Evolutionary conservation across 257 asterid species (phyloP).

Genomic region (Penstemon eatonii): DNA sequence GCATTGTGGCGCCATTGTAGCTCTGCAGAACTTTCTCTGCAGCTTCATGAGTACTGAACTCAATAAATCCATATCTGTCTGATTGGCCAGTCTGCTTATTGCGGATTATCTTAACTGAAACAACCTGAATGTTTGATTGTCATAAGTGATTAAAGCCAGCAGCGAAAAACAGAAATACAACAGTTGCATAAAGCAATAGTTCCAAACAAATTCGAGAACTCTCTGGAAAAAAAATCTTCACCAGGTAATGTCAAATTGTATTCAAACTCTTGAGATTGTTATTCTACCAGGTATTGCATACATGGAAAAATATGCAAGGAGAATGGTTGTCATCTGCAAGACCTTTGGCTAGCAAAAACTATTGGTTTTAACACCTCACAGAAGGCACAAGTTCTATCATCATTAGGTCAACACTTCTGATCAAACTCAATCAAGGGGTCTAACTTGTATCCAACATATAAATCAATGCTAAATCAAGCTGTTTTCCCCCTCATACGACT

Average conservation of each 20-base stretch:
- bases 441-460: too few relatives aligned
- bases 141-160: conserved; percentile 8
- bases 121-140: conserved; percentile 43
- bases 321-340: background rate
- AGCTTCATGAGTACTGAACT: conserved; percentile 62
- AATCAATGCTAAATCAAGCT: too few relatives aligned
- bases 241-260: too few relatives aligned
- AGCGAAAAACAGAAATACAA: conserved; percentile 5
- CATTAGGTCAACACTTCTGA: too few relatives aligned
- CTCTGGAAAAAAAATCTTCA: background rate
- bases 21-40: conserved; percentile 75
- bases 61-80: conserved; percentile 83
- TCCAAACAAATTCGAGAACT: background rate
- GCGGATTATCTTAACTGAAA: conserved; percentile 75
- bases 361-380: background rate
- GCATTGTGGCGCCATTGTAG: conserved; percentile 71
- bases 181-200: background rate
- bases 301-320: background rate
- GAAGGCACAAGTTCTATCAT: background rate
- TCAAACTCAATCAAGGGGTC: too few relatives aligned
- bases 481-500: too few relatives aligned
- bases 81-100: conserved; percentile 88
- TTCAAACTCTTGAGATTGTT: too few relatives aligned
- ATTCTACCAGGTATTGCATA: background rate
- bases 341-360: background rate